Percentiles rank a stretch among this genome's conserved stretches.
phyloP scores from a whole-genome alignment of 2,329 filamentous ascomycete genomes.

The Aschersonia sp. region DNA sequence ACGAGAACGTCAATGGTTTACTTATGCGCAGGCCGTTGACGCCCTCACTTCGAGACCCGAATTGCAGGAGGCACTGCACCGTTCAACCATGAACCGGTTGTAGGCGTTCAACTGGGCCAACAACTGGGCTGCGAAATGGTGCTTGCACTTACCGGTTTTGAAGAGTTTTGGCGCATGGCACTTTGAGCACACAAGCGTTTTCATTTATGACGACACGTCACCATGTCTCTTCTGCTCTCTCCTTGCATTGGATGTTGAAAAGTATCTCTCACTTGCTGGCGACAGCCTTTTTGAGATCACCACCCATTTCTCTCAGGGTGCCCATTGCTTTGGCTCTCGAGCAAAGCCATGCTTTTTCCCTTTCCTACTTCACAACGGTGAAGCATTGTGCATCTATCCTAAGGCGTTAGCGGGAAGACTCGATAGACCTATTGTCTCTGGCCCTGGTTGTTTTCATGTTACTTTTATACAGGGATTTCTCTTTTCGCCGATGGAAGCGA shows the following conservation, averaged over 20 bases:
- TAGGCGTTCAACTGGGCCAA: conserved; percentile 5
- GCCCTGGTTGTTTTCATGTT: conserved; percentile 1
- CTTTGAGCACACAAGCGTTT: no score
- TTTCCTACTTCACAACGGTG: background rate
- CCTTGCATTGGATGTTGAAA: no score
- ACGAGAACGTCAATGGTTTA: conserved; percentile 80
- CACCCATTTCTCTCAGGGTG: no score
- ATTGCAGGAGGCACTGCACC: conserved; percentile 71
- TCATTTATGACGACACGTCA: no score
- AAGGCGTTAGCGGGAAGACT: conserved; percentile 5
- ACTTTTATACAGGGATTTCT: background rate
- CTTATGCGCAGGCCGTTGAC: conserved; percentile 66
- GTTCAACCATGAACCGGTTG: conserved; percentile 51
- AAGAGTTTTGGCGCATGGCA: no score
- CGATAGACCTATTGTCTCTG: conserved; percentile 2
- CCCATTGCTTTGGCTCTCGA: no score
- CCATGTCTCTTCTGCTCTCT: no score
- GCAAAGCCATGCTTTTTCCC: no score
- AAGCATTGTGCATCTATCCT: conserved; percentile 4
- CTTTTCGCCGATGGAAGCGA: no score
- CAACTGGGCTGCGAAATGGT: background rate
- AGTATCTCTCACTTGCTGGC: no score
- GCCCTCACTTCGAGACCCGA: conserved; percentile 69
- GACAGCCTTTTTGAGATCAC: no score
- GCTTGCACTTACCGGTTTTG: no score